Percentiles rank a stretch among this genome's conserved stretches.
These are phyloP conservation scores for Kwoniella europaea DNA, from an alignment of 768 basidiomycete species.

Conservation along the genomic window DNA sequence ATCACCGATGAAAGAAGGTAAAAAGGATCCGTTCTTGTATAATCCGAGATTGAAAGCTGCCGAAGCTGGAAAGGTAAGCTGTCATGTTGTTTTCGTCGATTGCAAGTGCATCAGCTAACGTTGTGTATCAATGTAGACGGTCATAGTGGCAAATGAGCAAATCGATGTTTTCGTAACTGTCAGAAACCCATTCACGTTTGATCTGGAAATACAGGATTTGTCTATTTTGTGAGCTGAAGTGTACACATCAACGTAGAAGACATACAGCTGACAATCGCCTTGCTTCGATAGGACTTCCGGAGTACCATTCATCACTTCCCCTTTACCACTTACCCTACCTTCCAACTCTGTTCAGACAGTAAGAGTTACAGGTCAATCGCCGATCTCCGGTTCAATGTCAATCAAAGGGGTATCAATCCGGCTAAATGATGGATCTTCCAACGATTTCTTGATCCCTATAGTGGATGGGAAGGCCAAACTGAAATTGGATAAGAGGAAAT, in stretches of 20 bases:
- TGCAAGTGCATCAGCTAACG: constrained; percentile 49
- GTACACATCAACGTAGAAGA: constrained; percentile 4
- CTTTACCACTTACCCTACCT: constrained; percentile 70
- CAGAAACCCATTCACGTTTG: constrained; percentile 91
- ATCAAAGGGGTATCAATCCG: constrained; percentile 81
- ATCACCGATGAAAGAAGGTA: constrained; percentile 55
- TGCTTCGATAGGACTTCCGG: constrained; percentile 73
- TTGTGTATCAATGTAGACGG: constrained; percentile 57
- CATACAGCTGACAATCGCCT: neutral
- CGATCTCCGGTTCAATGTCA: constrained; percentile 68
- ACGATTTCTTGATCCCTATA: constrained; percentile 77
- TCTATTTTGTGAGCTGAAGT: constrained; percentile 69
- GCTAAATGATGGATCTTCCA: constrained; percentile 71
- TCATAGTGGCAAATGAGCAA: constrained; percentile 80
- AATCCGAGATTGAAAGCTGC: constrained; percentile 73
- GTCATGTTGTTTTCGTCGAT: too few relatives aligned
- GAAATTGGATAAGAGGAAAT: constrained; percentile 60
- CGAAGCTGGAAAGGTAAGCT: constrained; percentile 65
- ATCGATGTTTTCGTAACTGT: constrained; percentile 82
- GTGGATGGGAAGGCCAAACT: constrained; percentile 74
- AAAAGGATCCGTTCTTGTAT: constrained; percentile 84
- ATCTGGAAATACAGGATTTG: constrained; percentile 81
- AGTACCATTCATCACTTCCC: constrained; percentile 70
- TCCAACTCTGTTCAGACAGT: constrained; percentile 76
- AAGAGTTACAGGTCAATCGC: constrained; percentile 70